Conservation (phyloP, 768 basidiomycete species). For the Podaxis mareebaensis region DNA sequence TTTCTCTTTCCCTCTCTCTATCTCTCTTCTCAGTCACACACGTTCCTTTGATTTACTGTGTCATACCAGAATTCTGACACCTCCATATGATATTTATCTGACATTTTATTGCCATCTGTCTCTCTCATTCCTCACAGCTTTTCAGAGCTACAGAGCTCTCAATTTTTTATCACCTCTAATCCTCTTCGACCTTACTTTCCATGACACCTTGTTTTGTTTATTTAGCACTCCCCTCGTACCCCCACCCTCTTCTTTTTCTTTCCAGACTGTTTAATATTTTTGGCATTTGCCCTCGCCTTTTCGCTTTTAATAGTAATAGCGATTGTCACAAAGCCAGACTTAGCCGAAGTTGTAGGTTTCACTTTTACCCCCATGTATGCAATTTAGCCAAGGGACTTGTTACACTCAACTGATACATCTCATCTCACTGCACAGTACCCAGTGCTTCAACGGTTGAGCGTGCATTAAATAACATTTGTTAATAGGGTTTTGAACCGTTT, state of each 20-base stretch:
- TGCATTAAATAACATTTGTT: no score
- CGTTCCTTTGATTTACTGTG: constrained; percentile 22
- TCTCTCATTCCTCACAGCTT: not conserved
- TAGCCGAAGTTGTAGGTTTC: constrained; percentile 1
- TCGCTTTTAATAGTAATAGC: constrained; percentile 13
- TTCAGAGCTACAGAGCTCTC: constrained; percentile 2
- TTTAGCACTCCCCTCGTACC: constrained; percentile 7
- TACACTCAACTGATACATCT: not conserved
- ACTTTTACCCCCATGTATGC: constrained; percentile 8
- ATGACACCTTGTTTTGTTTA: constrained; percentile 15
- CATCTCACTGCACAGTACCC: no score
- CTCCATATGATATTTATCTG: constrained; percentile 16
- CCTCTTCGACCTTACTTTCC: constrained; percentile 11
- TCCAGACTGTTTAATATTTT: constrained; percentile 4
- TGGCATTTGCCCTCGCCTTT: not conserved
- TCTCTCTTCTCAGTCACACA: constrained; percentile 16
- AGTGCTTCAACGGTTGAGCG: no score
- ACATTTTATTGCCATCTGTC: constrained; percentile 9
- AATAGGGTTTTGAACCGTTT: not conserved
- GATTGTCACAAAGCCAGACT: constrained; percentile 10
- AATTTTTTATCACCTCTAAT: not conserved
- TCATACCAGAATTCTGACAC: constrained; percentile 15
- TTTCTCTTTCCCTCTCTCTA: constrained; percentile 22
- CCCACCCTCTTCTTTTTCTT: constrained; percentile 9
- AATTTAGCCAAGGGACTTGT: constrained; percentile 15